A percentile compares a stretch with the other conserved stretches of the same genome.
phyloP scores from a whole-genome alignment of 148 eudicot species.

The Polygonum maritimum region DNA sequence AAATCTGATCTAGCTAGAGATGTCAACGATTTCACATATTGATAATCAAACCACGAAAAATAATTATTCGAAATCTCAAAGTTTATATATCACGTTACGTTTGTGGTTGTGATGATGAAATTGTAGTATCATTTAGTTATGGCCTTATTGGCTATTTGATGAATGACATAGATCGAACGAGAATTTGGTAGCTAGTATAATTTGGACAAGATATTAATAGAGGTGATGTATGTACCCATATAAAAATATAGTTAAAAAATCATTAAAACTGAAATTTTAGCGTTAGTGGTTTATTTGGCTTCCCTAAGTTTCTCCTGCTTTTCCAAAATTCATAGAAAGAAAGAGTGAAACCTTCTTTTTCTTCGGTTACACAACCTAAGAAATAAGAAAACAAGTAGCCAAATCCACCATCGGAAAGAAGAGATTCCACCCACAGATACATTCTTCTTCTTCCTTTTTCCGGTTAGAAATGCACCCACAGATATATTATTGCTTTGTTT shows the following conservation, averaged over 20 bases:
- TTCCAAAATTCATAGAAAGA: background rate
- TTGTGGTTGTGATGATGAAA: background rate
- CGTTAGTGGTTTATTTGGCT: background rate
- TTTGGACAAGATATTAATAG: background rate
- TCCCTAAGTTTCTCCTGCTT: background rate
- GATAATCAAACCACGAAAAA: background rate
- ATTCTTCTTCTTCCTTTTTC: background rate
- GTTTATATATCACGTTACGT: background rate
- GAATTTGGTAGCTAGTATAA: background rate
- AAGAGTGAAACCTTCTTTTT: background rate
- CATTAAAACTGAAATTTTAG: background rate
- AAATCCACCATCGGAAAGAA: background rate
- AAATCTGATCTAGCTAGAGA: background rate
- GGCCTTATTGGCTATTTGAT: background rate
- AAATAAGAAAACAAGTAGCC: constrained; percentile 1
- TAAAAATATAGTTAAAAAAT: background rate
- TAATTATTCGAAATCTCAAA: background rate
- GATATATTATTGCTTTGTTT: background rate
- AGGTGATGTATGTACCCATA: background rate
- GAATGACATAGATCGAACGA: background rate
- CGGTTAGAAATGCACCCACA: background rate
- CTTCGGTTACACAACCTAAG: background rate
- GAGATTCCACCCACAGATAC: constrained; percentile 2
- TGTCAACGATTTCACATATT: background rate
- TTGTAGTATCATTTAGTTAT: background rate